phyloP scores from a whole-genome alignment of 106 monocot species.

The Dendrobium chrysotoxum region DNA sequence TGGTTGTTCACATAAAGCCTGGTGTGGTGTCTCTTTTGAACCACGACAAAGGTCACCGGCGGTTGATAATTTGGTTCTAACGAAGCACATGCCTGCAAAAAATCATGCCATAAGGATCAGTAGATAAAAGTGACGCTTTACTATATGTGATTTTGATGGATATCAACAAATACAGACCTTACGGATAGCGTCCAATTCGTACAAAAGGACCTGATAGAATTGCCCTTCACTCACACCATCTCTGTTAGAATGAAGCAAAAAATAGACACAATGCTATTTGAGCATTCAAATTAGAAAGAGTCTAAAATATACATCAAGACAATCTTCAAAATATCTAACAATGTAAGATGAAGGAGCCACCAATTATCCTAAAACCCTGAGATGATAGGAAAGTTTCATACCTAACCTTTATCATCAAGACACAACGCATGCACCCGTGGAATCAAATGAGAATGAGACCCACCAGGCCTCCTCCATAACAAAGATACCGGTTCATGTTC shows the following conservation, averaged over 20 bases:
- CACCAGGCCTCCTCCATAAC: too few relatives aligned
- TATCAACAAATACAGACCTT: slow-evolving; percentile 36
- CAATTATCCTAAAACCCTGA: too few relatives aligned
- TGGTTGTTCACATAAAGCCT: slow-evolving; percentile 80
- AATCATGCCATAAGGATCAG: neutral
- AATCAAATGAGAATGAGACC: too few relatives aligned
- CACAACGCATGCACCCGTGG: too few relatives aligned
- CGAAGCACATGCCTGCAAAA: slow-evolving; percentile 74
- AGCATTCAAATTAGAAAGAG: neutral
- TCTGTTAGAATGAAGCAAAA: slow-evolving; percentile 19
- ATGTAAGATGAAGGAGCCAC: too few relatives aligned
- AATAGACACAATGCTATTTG: neutral
- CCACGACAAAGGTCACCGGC: slow-evolving; percentile 82
- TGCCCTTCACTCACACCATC: slow-evolving; percentile 95
- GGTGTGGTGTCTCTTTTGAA: slow-evolving; percentile 88
- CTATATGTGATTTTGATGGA: too few relatives aligned
- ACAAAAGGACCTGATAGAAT: slow-evolving; percentile 78
- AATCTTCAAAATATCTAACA: too few relatives aligned
- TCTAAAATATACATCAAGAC: neutral
- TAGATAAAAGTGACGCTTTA: neutral
- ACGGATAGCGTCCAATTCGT: slow-evolving; percentile 91
- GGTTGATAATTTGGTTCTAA: slow-evolving; percentile 85
- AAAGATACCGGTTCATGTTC: too few relatives aligned
- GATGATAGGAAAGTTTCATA: too few relatives aligned
- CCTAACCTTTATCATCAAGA: too few relatives aligned